Percentiles rank a stretch among this genome's conserved stretches.
These are phyloP conservation scores for Celoporthe dispersa DNA, from an alignment of 2,329 filamentous ascomycete genomes.

Conservation along the genomic window DNA sequence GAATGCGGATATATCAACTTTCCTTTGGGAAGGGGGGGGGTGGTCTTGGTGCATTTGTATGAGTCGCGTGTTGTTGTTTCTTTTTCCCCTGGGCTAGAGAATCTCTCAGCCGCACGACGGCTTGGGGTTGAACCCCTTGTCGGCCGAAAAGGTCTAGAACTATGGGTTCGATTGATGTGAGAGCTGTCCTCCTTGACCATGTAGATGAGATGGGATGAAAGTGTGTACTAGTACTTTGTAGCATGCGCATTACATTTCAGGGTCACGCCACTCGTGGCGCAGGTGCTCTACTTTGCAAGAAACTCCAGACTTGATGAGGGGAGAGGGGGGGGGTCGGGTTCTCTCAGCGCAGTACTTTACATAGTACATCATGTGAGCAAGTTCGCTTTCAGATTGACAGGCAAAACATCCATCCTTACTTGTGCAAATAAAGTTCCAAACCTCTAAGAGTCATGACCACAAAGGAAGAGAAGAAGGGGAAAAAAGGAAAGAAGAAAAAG, in stretches of 20 bases:
- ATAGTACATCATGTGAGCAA: background rate
- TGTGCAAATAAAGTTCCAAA: background rate
- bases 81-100: background rate
- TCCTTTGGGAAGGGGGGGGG: background rate
- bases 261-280: background rate
- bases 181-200: background rate
- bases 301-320: background rate
- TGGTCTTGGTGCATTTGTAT: too few relatives aligned
- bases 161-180: background rate
- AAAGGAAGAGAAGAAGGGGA: too few relatives aligned
- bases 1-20: background rate
- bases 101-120: background rate
- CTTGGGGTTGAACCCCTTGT: background rate
- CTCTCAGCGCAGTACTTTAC: background rate
- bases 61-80: background rate
- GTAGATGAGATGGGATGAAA: background rate
- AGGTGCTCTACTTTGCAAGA: background rate
- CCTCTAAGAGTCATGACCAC: background rate
- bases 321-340: background rate
- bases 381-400: background rate
- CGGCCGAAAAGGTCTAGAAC: background rate
- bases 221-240: background rate
- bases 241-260: background rate
- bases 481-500: background rate
- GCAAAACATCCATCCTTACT: background rate